Percentiles rank a stretch among this genome's conserved stretches.
These are phyloP conservation scores for Globisporangium nodosum DNA, from an alignment of 352 stramenopile species.

Conservation along the genomic window DNA sequence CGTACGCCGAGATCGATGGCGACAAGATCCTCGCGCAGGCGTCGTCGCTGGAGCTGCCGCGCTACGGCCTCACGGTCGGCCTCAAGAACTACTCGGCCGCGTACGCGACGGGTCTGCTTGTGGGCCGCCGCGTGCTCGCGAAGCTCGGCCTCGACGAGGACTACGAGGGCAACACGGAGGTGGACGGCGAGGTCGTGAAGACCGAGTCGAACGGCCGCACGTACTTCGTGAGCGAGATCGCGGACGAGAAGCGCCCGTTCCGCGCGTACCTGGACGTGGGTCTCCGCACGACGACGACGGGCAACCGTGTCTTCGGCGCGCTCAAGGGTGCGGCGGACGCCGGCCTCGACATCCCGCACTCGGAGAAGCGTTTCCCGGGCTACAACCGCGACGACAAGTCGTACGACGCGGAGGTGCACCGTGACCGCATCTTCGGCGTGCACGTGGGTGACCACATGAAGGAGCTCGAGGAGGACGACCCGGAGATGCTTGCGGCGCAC, in stretches of 20 bases:
- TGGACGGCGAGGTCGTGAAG: slow-evolving; percentile 95
- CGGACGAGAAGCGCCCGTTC: slow-evolving; percentile 98
- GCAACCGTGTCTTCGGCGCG: slow-evolving; percentile 97
- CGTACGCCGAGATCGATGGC: slow-evolving; percentile 97
- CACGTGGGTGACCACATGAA: slow-evolving; percentile 99
- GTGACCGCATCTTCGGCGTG: slow-evolving; percentile 97
- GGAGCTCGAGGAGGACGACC: slow-evolving; percentile 98
- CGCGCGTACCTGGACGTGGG: slow-evolving; percentile 97
- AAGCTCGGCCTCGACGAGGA: slow-evolving; percentile 98
- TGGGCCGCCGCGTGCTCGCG: slow-evolving; percentile 94
- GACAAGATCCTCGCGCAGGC: slow-evolving; percentile 95
- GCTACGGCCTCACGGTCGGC: slow-evolving; percentile 95
- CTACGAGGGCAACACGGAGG: slow-evolving; percentile 96
- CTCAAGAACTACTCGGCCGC: slow-evolving; percentile 99
- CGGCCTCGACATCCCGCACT: slow-evolving; percentile 98
- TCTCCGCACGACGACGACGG: slow-evolving; percentile 96
- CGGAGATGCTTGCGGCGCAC: slow-evolving; percentile 96
- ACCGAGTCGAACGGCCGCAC: slow-evolving; percentile 94
- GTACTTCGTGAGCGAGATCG: slow-evolving; percentile 99
- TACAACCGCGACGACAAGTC: slow-evolving; percentile 98
- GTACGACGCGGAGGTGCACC: slow-evolving; percentile 98
- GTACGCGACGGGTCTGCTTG: slow-evolving; percentile 96
- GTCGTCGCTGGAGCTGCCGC: slow-evolving; percentile 94
- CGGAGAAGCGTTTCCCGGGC: slow-evolving; percentile 98
- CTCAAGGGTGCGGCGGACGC: slow-evolving; percentile 98